Evolutionary conservation across 2,329 filamentous ascomycete species (phyloP), one percentile per base, ranked within the genome.

Genomic region (Penicillium sp.): DNA sequence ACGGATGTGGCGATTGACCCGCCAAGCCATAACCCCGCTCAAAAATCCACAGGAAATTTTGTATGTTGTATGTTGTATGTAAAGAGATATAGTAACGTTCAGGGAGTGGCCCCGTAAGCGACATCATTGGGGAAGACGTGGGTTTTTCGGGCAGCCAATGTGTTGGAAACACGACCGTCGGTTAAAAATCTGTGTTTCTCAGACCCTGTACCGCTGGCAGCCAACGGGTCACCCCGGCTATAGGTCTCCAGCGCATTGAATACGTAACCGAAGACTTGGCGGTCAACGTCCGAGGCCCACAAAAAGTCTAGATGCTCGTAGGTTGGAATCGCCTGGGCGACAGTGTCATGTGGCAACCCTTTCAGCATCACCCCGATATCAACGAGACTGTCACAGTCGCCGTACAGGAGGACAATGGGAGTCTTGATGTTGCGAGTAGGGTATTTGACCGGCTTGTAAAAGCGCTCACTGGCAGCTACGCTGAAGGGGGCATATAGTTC

Each of bases 271-370:
- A 97, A 97, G 3, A 97, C 93, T 52, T 92, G 85, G 0, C 82
- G 79, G 64, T 96, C 84, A 7, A 96, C 90, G 68, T 97, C 92
- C 38, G 86, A 82, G 0, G 90, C 94, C 94, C 94, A 99, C 0
- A 99, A 81, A 68, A 99, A 96, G 74, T 99, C 94, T 25, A 99
- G 84, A 74, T 99, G 94, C 74, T 99, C 94, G 73, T 96, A 99
- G 71, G 96, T 91, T 0, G 89, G 86, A 42, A 99, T 89, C 70
- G 93, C 89, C 38, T 87, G 94, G 1, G 91, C 91, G 2, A 93
- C 83, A 0, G 94, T 97, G 72, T 91, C 90, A 23, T 82, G 81
- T 0, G 94, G 94, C 13, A 99, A 81, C 73, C 96, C 92, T 70
- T 87, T 88, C 54, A 96, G 80, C 93, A 97, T 97, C 58, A 93